Conservation (phyloP, 306 rosid species). For the Glycine soja region DNA sequence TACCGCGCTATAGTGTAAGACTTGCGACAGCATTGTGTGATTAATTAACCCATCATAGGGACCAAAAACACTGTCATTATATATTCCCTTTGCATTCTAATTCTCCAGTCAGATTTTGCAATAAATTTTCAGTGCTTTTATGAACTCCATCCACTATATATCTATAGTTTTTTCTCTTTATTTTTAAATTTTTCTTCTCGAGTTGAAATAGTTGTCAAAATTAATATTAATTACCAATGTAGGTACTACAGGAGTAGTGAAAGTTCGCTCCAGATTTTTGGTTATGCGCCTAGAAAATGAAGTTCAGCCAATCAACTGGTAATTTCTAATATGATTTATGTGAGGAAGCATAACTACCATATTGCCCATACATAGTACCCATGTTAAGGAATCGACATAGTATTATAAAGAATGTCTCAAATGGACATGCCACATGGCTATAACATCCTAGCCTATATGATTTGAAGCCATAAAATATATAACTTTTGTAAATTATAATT, state of each 20-base stretch:
- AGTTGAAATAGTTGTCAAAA: background rate
- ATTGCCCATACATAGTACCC: slow-evolving; percentile 9
- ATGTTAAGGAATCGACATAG: slow-evolving; percentile 9
- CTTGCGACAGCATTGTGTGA: slow-evolving; percentile 33
- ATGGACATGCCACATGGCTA: slow-evolving; percentile 54
- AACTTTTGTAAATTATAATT: too few relatives aligned
- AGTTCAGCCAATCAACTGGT: too few relatives aligned
- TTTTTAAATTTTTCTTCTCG: too few relatives aligned
- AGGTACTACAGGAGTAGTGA: background rate
- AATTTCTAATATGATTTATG: slow-evolving; percentile 7
- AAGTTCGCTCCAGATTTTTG: background rate
- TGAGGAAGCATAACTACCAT: background rate
- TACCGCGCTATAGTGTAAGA: slow-evolving; percentile 4
- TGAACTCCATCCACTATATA: too few relatives aligned
- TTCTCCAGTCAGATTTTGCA: background rate
- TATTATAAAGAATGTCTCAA: slow-evolving; percentile 41
- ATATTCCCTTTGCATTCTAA: slow-evolving; percentile 19
- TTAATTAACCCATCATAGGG: slow-evolving; percentile 3
- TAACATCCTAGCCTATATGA: slow-evolving; percentile 41
- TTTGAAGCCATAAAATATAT: background rate
- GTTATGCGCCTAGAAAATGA: background rate
- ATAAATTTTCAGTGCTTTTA: too few relatives aligned
- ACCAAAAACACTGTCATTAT: background rate
- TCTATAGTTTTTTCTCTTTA: too few relatives aligned
- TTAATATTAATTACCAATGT: background rate